These are phyloP conservation scores for Chlorella sp. DNA, from an alignment of 139 green algal genomes.

Conservation along the genomic window DNA sequence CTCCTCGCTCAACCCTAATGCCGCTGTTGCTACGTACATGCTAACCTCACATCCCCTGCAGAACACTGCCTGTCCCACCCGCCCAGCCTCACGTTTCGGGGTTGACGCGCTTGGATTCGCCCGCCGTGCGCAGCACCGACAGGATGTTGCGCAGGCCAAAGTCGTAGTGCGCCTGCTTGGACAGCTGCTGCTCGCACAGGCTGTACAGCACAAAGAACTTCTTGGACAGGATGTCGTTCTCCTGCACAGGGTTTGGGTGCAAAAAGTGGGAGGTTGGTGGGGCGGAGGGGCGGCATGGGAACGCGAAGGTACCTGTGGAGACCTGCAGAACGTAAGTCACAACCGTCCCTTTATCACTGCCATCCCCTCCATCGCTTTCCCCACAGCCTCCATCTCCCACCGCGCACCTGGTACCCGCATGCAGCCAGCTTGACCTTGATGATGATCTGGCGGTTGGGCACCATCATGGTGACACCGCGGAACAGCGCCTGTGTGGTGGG, in stretches of 20 bases:
- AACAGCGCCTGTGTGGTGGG: constrained; percentile 77
- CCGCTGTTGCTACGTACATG: no score
- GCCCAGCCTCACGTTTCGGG: constrained; percentile 78
- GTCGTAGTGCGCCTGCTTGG: constrained; percentile 97
- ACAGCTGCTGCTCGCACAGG: constrained; percentile 98
- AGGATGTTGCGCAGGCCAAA: constrained; percentile 98
- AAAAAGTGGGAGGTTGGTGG: neutral
- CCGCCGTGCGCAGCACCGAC: constrained; percentile 87
- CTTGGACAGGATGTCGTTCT: constrained; percentile 94
- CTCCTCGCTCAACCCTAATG: no score
- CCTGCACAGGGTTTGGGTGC: neutral
- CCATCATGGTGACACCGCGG: constrained; percentile 98
- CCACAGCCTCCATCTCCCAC: neutral
- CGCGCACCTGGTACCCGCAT: constrained; percentile 84
- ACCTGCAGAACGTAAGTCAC: no score
- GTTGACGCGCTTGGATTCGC: constrained; percentile 87
- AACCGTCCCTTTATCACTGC: constrained; percentile 9
- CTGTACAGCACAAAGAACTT: constrained; percentile 97
- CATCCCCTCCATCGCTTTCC: constrained; percentile 45
- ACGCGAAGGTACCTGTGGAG: no score
- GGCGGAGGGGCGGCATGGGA: neutral
- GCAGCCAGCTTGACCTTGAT: constrained; percentile 97
- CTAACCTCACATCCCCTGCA: neutral
- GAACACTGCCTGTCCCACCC: neutral
- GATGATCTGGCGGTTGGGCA: constrained; percentile 96